A percentile compares a stretch with the other conserved stretches of the same genome.
phyloP scores from a whole-genome alignment of 2,329 filamentous ascomycete species.

The Xylaria sp. region DNA sequence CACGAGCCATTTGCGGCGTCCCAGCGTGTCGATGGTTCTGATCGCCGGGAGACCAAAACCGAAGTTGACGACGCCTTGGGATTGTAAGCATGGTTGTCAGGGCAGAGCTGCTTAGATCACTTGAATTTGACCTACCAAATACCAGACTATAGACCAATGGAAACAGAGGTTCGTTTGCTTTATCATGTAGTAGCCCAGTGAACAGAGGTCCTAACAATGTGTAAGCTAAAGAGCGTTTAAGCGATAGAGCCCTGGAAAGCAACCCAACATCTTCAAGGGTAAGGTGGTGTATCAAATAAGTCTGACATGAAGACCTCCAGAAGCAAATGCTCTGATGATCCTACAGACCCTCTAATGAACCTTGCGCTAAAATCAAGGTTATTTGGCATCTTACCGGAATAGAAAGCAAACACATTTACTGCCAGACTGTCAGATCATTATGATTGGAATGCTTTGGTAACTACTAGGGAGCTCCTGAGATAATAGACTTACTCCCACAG shows the following conservation, averaged over 20 bases:
- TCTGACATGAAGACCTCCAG: neutral
- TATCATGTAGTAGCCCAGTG: neutral
- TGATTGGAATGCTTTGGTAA: neutral
- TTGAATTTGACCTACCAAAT: neutral
- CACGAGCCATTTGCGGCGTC: conserved; percentile 56
- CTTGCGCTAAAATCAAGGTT: neutral
- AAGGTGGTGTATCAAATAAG: neutral
- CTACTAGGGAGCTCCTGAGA: neutral
- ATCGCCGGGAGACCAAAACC: conserved; percentile 55
- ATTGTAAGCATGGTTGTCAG: neutral
- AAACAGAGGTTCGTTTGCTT: neutral
- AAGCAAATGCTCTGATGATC: neutral
- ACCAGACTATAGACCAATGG: neutral
- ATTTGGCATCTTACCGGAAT: neutral
- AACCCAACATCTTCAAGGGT: neutral
- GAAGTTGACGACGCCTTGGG: conserved; percentile 54
- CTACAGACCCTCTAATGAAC: neutral
- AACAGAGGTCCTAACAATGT: neutral
- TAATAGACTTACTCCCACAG: conserved; percentile 48
- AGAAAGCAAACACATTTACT: conserved; percentile 3
- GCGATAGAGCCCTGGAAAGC: neutral
- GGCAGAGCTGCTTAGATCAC: neutral
- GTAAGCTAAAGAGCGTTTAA: neutral
- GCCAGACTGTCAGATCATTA: neutral
- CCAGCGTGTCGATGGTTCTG: conserved; percentile 53